Evolutionary conservation across 2,329 filamentous ascomycete genomes (phyloP), one percentile per base, ranked within the genome.

Genomic region (Beauveria sp.): DNA sequence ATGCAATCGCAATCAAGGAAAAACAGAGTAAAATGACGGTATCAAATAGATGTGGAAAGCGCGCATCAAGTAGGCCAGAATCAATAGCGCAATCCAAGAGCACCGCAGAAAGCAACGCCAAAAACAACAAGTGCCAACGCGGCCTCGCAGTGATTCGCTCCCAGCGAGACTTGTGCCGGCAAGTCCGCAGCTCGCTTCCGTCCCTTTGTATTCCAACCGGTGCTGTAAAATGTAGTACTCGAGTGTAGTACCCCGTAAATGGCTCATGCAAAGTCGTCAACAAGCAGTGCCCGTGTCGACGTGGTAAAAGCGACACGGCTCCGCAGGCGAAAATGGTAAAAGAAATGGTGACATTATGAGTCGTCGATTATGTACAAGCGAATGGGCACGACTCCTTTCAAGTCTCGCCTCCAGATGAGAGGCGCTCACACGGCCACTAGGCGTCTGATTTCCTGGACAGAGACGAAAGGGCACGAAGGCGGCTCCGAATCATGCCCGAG

Each of bases 231-330:
- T 50, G 52, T 51, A 45, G 45, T 51, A 62, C 45, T n/a, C 46
- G 46, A 42, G 62, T 65, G 64, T 64, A 66, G 65, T 67, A 69
- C 68, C 70, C 70, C 75, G 68, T 79, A 78, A 75, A 80, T 80
- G 72, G 74, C 76, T 77, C 76, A 75, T 79, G 78, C 77, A 78
- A 70, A 80, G 80, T 77, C 71, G 80, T 60, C 40, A 60, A 74
- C 76, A 70, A 70, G 71, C 70, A 71, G 71, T 43, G 56, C 55
- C 22, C 14, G 14, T 54, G 42, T 34, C 51, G 26, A 18, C 5
- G 3, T 46, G 8, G 16, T 40, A 20, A 48, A 14, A 16, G 24
- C 16, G 57, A 42, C 57, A 43, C 34, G 20, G 49, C 49, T 26
- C 50, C 28, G 58, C 58, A 38, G 38, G 58, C 34, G 59, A 31